phyloP scores from a whole-genome alignment of 768 basidiomycete genomes.

The Lactifluus volemus region DNA sequence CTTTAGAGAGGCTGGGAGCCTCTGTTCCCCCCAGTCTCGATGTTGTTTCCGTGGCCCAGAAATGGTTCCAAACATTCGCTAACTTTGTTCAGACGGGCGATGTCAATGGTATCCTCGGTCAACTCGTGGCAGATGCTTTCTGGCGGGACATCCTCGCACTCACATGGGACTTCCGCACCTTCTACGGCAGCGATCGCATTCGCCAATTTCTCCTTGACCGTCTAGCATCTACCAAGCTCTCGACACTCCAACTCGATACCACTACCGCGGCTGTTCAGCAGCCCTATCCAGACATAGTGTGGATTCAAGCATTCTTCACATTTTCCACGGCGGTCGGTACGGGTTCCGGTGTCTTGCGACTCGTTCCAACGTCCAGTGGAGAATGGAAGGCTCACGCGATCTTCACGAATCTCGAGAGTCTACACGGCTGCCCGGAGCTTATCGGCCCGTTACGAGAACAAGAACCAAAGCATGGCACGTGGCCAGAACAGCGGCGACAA shows the following conservation, averaged over 20 bases:
- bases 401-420: slow-evolving; percentile 43
- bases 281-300: slow-evolving; percentile 31
- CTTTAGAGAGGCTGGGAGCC: no score
- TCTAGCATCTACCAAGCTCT: slow-evolving; percentile 24
- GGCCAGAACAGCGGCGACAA: slow-evolving; percentile 31
- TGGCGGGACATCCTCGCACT: slow-evolving; percentile 57
- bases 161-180: slow-evolving; percentile 56
- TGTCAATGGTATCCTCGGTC: slow-evolving; percentile 10
- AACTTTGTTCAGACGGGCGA: slow-evolving; percentile 10
- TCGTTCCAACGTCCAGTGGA: slow-evolving; percentile 35
- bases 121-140: slow-evolving; percentile 28
- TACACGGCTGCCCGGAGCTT: slow-evolving; percentile 39
- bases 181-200: slow-evolving; percentile 37
- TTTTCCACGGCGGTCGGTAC: slow-evolving; percentile 36
- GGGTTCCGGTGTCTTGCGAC: slow-evolving; percentile 37
- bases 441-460: slow-evolving; percentile 28
- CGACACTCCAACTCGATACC: slow-evolving; percentile 22
- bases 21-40: background rate
- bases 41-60: slow-evolving; percentile 15
- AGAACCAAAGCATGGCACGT: slow-evolving; percentile 34
- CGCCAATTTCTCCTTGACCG: slow-evolving; percentile 39
- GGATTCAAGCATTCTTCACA: slow-evolving; percentile 37
- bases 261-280: slow-evolving; percentile 21
- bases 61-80: slow-evolving; percentile 22
- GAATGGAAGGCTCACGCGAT: slow-evolving; percentile 40